Conservation (phyloP, 1,284 basidiomycete genomes). For the Ustilago loliicola region DNA sequence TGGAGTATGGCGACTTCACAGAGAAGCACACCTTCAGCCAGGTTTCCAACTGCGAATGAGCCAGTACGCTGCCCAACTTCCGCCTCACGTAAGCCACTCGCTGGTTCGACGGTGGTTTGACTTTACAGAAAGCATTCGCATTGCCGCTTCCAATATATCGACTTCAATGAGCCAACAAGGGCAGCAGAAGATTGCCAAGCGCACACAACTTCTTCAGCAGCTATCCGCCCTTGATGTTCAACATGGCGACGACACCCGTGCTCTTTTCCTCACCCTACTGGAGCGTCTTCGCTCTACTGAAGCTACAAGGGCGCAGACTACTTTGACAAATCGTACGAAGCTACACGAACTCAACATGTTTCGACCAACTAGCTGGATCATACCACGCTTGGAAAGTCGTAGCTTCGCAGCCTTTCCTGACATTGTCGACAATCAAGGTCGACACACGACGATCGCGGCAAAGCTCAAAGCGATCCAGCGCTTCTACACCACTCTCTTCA, state of each 20-base stretch:
- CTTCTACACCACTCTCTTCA: not conserved
- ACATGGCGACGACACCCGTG: not conserved
- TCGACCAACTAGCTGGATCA: not conserved
- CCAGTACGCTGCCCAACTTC: not conserved
- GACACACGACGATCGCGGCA: not conserved
- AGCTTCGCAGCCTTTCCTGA: not conserved
- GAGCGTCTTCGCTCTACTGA: not conserved
- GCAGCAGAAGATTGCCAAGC: not conserved
- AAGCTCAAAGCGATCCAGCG: not conserved
- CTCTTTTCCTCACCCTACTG: not conserved
- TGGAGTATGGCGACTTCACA: not conserved
- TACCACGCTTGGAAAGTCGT: not conserved
- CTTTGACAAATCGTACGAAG: too few relatives aligned
- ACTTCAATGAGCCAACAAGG: not conserved
- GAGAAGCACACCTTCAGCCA: not conserved
- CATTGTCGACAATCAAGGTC: not conserved
- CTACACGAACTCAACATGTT: not conserved
- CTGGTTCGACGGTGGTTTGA: not conserved
- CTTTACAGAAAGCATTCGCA: not conserved
- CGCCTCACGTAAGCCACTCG: not conserved
- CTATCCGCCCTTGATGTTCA: not conserved
- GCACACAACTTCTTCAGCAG: not conserved
- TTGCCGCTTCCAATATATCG: not conserved
- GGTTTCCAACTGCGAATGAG: not conserved
- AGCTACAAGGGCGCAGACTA: too few relatives aligned